Evolutionary conservation across 345 rosid species (phyloP).

Genomic region (Salix arbutifolia): DNA sequence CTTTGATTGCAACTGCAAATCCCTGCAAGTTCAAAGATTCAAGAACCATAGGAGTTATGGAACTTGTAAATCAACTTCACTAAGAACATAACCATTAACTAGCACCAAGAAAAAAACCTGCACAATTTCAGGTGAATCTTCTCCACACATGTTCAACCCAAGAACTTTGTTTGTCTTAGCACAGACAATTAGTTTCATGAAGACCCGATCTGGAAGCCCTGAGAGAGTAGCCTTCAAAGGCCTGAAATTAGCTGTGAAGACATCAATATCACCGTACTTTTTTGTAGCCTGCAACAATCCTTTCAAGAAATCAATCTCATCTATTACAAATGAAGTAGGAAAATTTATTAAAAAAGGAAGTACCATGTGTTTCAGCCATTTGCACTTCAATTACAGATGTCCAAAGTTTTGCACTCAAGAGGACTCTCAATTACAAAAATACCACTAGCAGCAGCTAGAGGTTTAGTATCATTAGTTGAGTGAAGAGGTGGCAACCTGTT

Average conservation of each 20-base stretch:
- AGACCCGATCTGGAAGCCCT: slow-evolving; percentile 84
- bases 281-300: slow-evolving; percentile 60
- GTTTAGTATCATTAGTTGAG: too few relatives aligned
- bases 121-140: slow-evolving; percentile 80
- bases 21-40: slow-evolving; percentile 47
- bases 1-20: slow-evolving; percentile 88
- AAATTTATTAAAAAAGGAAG: not conserved
- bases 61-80: not conserved
- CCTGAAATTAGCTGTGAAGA: slow-evolving; percentile 81
- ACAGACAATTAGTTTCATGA: slow-evolving; percentile 86
- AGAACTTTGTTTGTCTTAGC: slow-evolving; percentile 67
- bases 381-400: too few relatives aligned
- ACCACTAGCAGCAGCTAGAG: too few relatives aligned
- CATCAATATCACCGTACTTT: slow-evolving; percentile 70
- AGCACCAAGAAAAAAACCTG: slow-evolving; percentile 42
- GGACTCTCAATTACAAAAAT: too few relatives aligned
- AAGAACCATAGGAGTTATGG: slow-evolving; percentile 1
- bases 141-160: slow-evolving; percentile 92
- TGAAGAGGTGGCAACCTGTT: too few relatives aligned
- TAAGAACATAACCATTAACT: not conserved
- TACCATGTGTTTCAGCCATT: too few relatives aligned
- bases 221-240: slow-evolving; percentile 91
- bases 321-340: not conserved
- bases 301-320: slow-evolving; percentile 10
- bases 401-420: too few relatives aligned